phyloP scores from a whole-genome alignment of 192 early-diverging fungal species.

The Rhizoclosmatium sp. region DNA sequence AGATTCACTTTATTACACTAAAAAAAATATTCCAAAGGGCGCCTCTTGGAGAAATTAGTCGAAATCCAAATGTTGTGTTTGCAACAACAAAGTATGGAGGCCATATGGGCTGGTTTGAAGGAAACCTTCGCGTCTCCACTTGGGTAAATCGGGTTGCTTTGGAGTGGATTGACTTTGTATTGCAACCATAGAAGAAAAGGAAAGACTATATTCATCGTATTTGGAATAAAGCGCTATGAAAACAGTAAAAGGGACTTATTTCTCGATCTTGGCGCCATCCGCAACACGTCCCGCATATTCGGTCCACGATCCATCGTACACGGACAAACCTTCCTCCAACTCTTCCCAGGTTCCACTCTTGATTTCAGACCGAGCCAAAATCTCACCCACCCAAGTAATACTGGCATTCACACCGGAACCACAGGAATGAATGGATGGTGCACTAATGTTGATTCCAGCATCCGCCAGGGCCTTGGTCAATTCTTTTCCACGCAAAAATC shows the following conservation, averaged over 20 bases:
- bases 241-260: neutral
- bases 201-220: neutral
- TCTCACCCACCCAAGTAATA: constrained; percentile 35
- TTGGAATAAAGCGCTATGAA: neutral
- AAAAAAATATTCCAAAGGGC: no score
- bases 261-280: constrained; percentile 38
- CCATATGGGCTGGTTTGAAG: constrained; percentile 89
- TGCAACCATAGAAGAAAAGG: constrained; percentile 10
- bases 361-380: constrained; percentile 27
- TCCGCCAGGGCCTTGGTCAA: constrained; percentile 7
- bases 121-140: constrained; percentile 30
- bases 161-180: constrained; percentile 30
- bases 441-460: constrained; percentile 29
- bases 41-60: constrained; percentile 1
- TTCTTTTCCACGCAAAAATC: constrained; percentile 9
- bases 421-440: constrained; percentile 29
- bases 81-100: constrained; percentile 84
- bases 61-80: constrained; percentile 82
- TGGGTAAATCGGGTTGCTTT: constrained; percentile 36
- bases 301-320: constrained; percentile 43
- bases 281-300: constrained; percentile 24
- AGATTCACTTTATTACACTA: neutral
- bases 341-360: constrained; percentile 28
- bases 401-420: constrained; percentile 39
- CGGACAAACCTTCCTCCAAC: constrained; percentile 32